phyloP scores from a whole-genome alignment of 2,329 filamentous ascomycete genomes.

The Epichloe uncinata region DNA sequence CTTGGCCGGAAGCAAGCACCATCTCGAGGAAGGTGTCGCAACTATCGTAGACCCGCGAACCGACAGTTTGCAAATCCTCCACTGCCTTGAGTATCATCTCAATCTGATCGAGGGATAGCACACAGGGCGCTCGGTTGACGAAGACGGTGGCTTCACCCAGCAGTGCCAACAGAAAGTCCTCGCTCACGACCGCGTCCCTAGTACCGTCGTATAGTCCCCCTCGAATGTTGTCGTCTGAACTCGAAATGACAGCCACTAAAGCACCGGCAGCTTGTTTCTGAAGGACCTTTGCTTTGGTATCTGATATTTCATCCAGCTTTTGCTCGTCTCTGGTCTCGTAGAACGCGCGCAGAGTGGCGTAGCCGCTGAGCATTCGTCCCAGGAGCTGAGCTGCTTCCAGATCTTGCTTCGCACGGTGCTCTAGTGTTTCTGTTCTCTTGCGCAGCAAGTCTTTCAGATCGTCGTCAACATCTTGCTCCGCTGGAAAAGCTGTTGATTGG shows the following conservation, averaged over 20 bases:
- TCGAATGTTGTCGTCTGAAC: conserved; percentile 79
- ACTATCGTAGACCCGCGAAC: conserved; percentile 55
- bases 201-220: conserved; percentile 77
- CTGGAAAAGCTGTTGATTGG: conserved; percentile 70
- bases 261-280: conserved; percentile 59
- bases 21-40: conserved; percentile 69
- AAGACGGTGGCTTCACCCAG: conserved; percentile 76
- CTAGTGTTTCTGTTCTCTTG: conserved; percentile 58
- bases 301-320: conserved; percentile 15
- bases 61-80: conserved; percentile 67
- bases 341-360: conserved; percentile 80
- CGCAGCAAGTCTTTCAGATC: conserved; percentile 57
- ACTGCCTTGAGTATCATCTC: conserved; percentile 63
- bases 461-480: conserved; percentile 56
- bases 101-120: conserved; percentile 60
- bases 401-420: conserved; percentile 59
- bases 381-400: conserved; percentile 71
- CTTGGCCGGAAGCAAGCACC: conserved; percentile 57
- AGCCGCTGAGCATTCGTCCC: conserved; percentile 77
- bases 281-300: conserved; percentile 38
- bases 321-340: conserved; percentile 67
- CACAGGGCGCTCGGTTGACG: conserved; percentile 39
- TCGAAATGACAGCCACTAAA: conserved; percentile 71
- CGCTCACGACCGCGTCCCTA: conserved; percentile 70
- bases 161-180: conserved; percentile 73